A percentile compares a stretch with the other conserved stretches of the same genome.
phyloP scores from a whole-genome alignment of 2,329 filamentous ascomycete species.

The Beauveria rudraprayagi region DNA sequence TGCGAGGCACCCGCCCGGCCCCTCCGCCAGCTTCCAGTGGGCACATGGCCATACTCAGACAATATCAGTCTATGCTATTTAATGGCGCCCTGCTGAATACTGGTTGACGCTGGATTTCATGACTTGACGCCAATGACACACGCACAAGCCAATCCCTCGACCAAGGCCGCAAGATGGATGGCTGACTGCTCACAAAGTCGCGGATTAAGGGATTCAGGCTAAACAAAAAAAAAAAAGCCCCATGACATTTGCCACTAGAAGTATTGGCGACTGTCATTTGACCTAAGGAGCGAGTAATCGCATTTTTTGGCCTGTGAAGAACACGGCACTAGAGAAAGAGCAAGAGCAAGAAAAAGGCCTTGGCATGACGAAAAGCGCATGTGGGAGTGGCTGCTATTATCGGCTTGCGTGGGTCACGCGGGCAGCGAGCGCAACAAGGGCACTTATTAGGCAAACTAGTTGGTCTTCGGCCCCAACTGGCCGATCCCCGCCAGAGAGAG shows the following conservation, averaged over 20 bases:
- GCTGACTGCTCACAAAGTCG: too few species aligned
- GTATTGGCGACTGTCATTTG: too few species aligned
- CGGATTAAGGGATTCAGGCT: too few species aligned
- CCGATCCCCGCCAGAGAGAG: not conserved
- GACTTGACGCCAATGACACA: not conserved
- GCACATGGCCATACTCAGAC: not conserved
- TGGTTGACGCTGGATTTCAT: not conserved
- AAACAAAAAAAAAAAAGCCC: too few species aligned
- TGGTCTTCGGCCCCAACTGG: not conserved
- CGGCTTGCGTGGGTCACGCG: not conserved
- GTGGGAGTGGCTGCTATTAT: not conserved
- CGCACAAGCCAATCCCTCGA: too few species aligned
- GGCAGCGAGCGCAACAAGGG: not conserved
- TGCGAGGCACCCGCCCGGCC: not conserved
- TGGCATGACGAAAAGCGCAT: constrained; percentile 8
- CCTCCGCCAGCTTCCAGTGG: not conserved
- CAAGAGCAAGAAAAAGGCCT: not conserved
- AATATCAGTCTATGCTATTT: not conserved
- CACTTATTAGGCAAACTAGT: not conserved
- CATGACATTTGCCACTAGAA: too few species aligned
- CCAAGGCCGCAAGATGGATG: too few species aligned
- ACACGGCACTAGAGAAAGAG: too few species aligned
- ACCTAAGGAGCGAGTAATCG: not conserved
- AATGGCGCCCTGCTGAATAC: not conserved
- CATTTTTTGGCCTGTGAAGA: not conserved